Conservation (phyloP, 1,139 yeast species). For the Diutina pseudorugosa region DNA sequence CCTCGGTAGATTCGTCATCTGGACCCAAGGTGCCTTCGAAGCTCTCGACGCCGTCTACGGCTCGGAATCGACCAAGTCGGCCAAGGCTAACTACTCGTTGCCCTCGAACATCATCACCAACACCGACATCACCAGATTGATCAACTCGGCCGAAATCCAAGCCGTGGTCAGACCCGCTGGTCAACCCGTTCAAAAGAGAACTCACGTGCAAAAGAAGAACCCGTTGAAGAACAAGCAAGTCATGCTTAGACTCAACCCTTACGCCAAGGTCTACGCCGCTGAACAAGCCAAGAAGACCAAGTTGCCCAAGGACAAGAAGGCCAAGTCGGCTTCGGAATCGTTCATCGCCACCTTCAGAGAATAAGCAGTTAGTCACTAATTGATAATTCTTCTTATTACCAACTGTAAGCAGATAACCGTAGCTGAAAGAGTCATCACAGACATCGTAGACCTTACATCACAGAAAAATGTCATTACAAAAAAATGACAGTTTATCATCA, state of each 20-base stretch:
- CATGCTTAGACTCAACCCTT: constrained; percentile 96
- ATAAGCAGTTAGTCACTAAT: constrained; percentile 12
- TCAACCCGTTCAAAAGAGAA: constrained; percentile 84
- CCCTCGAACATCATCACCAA: constrained; percentile 91
- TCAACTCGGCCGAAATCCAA: constrained; percentile 99
- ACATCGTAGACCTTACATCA: no score
- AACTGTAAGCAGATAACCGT: no score
- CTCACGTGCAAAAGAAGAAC: constrained; percentile 97
- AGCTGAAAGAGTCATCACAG: no score
- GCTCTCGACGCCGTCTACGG: constrained; percentile 97
- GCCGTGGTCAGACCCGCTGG: constrained; percentile 88
- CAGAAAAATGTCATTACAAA: no score
- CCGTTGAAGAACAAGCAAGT: constrained; percentile 99
- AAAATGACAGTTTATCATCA: no score
- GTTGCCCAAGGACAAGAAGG: constrained; percentile 58
- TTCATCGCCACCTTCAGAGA: constrained; percentile 56
- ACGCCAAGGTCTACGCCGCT: constrained; percentile 94
- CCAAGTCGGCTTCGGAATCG: constrained; percentile 39
- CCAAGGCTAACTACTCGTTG: constrained; percentile 84
- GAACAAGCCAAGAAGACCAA: constrained; percentile 83
- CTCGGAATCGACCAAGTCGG: constrained; percentile 72
- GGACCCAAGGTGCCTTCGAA: constrained; percentile 98
- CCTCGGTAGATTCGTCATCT: constrained; percentile 98
- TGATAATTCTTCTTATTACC: not conserved
- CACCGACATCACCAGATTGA: constrained; percentile 93